These are phyloP conservation scores for Ormosia semicastrata DNA, from an alignment of 306 rosid genomes.

Conservation along the genomic window DNA sequence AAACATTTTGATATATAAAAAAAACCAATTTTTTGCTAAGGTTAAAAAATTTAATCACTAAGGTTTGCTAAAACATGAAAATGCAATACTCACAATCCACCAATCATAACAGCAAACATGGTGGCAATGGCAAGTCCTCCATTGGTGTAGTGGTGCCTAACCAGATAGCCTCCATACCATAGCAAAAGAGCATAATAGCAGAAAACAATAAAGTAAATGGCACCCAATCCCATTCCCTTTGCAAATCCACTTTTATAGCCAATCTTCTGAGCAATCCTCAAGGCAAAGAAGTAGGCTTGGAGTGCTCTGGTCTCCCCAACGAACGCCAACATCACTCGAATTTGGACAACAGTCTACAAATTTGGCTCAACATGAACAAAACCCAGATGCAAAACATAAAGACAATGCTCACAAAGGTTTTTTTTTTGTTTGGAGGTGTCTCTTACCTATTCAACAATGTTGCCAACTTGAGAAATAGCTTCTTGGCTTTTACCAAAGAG, in stretches of 20 bases:
- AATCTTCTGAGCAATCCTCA: conserved; percentile 62
- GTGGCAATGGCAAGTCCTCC: conserved; percentile 94
- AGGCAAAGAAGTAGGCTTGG: conserved; percentile 59
- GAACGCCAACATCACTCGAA: conserved; percentile 69
- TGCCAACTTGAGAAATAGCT: conserved; percentile 83
- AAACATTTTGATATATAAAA: too few species aligned
- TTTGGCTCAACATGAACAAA: conserved; percentile 22
- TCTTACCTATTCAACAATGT: conserved; percentile 76
- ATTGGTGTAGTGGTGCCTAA: conserved; percentile 76
- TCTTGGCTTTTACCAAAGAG: conserved; percentile 80
- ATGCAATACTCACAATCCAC: conserved; percentile 78
- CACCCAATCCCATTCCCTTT: conserved; percentile 91
- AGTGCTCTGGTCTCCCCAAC: conserved; percentile 77
- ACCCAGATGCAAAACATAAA: conserved; percentile 27
- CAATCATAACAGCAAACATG: conserved; percentile 89
- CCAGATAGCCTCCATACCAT: conserved; percentile 91
- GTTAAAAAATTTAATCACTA: neutral
- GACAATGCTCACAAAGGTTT: neutral
- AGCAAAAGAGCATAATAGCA: conserved; percentile 88
- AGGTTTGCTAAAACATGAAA: neutral
- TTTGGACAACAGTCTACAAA: conserved; percentile 77
- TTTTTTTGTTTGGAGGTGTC: neutral
- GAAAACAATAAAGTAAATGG: conserved; percentile 86
- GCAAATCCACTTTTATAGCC: conserved; percentile 85
- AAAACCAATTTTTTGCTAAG: too few species aligned